These are phyloP conservation scores for Solanum tacnaense DNA, from an alignment of 257 asterid species.

Conservation along the genomic window DNA sequence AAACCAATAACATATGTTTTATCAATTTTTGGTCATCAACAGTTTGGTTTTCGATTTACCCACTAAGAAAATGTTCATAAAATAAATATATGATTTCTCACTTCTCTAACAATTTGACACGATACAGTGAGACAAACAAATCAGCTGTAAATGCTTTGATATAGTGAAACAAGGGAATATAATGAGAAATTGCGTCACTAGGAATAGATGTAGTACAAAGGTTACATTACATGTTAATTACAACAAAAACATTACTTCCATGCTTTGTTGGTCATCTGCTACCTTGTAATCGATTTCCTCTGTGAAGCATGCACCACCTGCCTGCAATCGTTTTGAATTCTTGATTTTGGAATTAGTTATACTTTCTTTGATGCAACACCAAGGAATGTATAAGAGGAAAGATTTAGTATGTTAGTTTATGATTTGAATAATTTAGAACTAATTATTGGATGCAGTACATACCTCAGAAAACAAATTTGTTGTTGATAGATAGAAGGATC, in stretches of 20 bases:
- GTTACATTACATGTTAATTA: too few species aligned
- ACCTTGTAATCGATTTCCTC: not conserved
- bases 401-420: not conserved
- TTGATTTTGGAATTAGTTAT: not conserved
- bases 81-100: too few species aligned
- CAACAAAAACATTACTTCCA: not conserved
- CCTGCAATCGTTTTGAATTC: not conserved
- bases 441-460: not conserved
- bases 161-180: too few species aligned
- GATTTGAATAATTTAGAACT: not conserved
- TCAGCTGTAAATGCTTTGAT: too few species aligned
- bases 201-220: too few species aligned
- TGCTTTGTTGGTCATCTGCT: not conserved
- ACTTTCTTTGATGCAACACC: not conserved
- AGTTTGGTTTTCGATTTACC: too few species aligned
- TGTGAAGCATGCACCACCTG: not conserved
- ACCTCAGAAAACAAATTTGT: not conserved
- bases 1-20: too few species aligned
- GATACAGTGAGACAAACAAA: too few species aligned
- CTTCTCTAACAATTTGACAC: too few species aligned
- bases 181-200: too few species aligned
- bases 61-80: too few species aligned
- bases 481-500: not conserved
- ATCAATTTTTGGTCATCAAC: too few species aligned
- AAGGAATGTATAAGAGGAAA: not conserved